Evolutionary conservation across 2,329 filamentous ascomycete genomes (phyloP).

Genomic region (Ophiostoma novo-ulmi): DNA sequence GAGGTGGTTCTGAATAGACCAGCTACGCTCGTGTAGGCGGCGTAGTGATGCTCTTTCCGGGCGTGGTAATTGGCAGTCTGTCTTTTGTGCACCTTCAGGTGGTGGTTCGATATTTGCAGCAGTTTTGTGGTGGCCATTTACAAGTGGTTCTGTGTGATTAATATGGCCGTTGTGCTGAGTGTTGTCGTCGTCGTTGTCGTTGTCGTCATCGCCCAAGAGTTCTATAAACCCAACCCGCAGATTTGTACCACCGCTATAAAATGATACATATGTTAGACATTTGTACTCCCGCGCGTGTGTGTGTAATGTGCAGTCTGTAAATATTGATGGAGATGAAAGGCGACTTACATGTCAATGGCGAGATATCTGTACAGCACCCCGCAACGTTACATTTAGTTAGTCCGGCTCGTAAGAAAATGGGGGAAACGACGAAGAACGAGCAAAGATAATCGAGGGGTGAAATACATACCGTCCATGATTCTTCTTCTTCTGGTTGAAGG

Average conservation of each 20-base stretch:
- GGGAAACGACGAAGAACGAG: neutral
- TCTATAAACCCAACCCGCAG: constrained; percentile 64
- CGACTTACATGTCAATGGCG: constrained; percentile 60
- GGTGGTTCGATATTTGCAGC: constrained; percentile 7
- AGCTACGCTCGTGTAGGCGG: constrained; percentile 62
- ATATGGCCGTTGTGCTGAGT: neutral
- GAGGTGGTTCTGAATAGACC: constrained; percentile 68
- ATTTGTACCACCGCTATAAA: constrained; percentile 59
- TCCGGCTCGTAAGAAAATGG: neutral
- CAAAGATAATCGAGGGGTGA: neutral
- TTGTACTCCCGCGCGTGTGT: neutral
- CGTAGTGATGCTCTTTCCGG: constrained; percentile 38
- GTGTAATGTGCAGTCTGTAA: neutral
- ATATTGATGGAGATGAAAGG: neutral
- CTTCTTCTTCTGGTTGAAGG: constrained; percentile 35
- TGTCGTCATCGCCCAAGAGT: constrained; percentile 39
- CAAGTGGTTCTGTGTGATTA: neutral
- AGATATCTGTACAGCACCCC: constrained; percentile 43
- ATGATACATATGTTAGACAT: constrained; percentile 28
- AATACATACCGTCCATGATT: constrained; percentile 45
- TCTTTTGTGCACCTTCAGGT: neutral
- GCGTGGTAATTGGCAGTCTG: neutral
- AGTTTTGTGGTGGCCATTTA: neutral
- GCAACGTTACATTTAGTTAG: constrained; percentile 26
- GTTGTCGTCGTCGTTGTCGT: neutral